These are phyloP conservation scores for Thraustotheca clavata DNA, from an alignment of 352 stramenopile genomes.

Conservation along the genomic window DNA sequence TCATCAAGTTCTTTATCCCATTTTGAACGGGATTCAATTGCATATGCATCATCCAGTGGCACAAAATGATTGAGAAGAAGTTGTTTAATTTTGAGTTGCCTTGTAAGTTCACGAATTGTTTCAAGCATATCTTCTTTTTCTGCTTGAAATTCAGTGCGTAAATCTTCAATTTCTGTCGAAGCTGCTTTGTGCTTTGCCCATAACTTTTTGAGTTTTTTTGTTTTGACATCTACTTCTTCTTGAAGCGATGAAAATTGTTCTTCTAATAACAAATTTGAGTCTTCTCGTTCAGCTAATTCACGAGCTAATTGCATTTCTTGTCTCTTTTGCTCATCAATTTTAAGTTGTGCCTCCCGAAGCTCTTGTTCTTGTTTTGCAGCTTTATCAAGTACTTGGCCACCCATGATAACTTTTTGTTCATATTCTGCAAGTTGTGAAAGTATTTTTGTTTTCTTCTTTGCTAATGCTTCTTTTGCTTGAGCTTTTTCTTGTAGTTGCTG, in stretches of 20 bases:
- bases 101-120: slow-evolving; percentile 89
- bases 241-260: slow-evolving; percentile 85
- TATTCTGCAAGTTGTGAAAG: slow-evolving; percentile 71
- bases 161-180: slow-evolving; percentile 86
- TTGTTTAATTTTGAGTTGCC: slow-evolving; percentile 94
- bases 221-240: slow-evolving; percentile 92
- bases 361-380: slow-evolving; percentile 90
- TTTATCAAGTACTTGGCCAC: slow-evolving; percentile 91
- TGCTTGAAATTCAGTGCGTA: slow-evolving; percentile 88
- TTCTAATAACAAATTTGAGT: slow-evolving; percentile 88
- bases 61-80: slow-evolving; percentile 87
- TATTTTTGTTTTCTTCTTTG: slow-evolving; percentile 88
- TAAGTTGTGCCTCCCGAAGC: slow-evolving; percentile 82
- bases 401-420: slow-evolving; percentile 83
- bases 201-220: slow-evolving; percentile 93
- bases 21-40: slow-evolving; percentile 71
- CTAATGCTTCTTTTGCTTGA: slow-evolving; percentile 70
- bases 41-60: slow-evolving; percentile 49
- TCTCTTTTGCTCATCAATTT: slow-evolving; percentile 77
- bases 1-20: slow-evolving; percentile 86
- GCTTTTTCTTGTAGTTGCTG: slow-evolving; percentile 80
- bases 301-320: slow-evolving; percentile 78
- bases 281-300: slow-evolving; percentile 90
- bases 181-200: slow-evolving; percentile 89
- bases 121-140: slow-evolving; percentile 95